Conservation (phyloP, 805 yeast species). For the Monosporozyma servazzii region DNA sequence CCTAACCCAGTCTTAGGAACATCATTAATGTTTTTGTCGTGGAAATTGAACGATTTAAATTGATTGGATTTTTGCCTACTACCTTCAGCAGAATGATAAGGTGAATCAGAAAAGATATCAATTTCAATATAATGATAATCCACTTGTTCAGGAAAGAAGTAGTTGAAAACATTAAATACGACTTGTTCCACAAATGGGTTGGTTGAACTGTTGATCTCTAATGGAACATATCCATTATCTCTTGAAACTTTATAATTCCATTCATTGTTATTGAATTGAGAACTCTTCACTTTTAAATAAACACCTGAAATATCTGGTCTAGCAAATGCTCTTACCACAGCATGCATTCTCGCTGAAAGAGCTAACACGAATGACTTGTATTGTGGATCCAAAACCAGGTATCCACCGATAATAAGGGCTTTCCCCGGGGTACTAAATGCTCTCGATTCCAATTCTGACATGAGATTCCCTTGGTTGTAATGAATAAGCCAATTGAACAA, state of each 20-base stretch:
- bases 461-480: background rate
- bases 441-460: constrained; percentile 10
- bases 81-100: constrained; percentile 70
- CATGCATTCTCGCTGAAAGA: constrained; percentile 82
- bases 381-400: constrained; percentile 71
- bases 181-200: constrained; percentile 76
- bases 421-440: constrained; percentile 94
- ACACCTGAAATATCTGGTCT: constrained; percentile 10
- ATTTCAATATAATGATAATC: constrained; percentile 34
- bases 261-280: constrained; percentile 62
- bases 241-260: constrained; percentile 48
- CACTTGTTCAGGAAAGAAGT: constrained; percentile 32
- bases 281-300: constrained; percentile 47
- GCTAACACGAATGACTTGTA: constrained; percentile 79
- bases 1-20: constrained; percentile 95
- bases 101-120: constrained; percentile 74
- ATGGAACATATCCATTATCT: constrained; percentile 12
- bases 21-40: constrained; percentile 46
- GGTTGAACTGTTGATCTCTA: constrained; percentile 27
- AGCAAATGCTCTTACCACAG: constrained; percentile 34
- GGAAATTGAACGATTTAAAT: constrained; percentile 46
- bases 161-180: constrained; percentile 45
- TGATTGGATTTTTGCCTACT: constrained; percentile 33
- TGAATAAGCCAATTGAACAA: too few relatives aligned
- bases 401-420: constrained; percentile 91